Base-by-base conservation (phyloP, 1,284 basidiomycete species). In the Stygiomarasmius scandens region DNA sequence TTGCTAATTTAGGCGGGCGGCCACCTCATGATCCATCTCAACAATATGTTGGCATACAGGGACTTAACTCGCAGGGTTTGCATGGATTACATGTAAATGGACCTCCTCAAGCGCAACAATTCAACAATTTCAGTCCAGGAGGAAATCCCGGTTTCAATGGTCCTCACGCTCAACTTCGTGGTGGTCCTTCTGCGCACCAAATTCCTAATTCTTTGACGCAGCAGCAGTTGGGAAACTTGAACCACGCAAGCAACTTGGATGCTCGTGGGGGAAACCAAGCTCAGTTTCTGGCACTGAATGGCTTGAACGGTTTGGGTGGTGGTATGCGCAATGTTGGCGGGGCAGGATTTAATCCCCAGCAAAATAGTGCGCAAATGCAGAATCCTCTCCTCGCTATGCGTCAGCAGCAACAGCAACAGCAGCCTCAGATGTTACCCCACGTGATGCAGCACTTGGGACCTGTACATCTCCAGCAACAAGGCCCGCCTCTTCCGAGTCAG, bases 1-100 rank as follows among this genome's bases (percentile, higher is more conserved):
- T 92, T 44, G 90, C 90, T n/a, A 91, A 91, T 65, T 80, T 92
- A 25, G 90, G 90, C 36, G 89, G 83, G 43, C 83, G 90, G 8
- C 89, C 90, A 25, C 90, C 90, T 6, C 89, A 91, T 65, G 90
- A 92, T 52, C 83, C 87, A 27, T 78, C 78, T 23, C 38, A 41
- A 19, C 89, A 90, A 63, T 88, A 86, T 66, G 66, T 88, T 44
- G 81, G 80, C 25, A 70, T 82, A 58, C 76, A 77, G 56, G 80
- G 80, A 47, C 69, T 83, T 58, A 71, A 77, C 34, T 74, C 79
- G 38, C 74, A 74, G 27, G 73, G 72, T 9, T 63, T 83, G 50
- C 82, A 82, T 60, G 70, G 73, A 25, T 63, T 84, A 24, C 84
- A 82, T 59, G 71, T 74, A 49, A 82, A 78, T 56, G 76, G 71